Percentiles rank a stretch among this genome's conserved stretches.
phyloP scores from a whole-genome alignment of 768 basidiomycete species.

The Phylloporus sp. region DNA sequence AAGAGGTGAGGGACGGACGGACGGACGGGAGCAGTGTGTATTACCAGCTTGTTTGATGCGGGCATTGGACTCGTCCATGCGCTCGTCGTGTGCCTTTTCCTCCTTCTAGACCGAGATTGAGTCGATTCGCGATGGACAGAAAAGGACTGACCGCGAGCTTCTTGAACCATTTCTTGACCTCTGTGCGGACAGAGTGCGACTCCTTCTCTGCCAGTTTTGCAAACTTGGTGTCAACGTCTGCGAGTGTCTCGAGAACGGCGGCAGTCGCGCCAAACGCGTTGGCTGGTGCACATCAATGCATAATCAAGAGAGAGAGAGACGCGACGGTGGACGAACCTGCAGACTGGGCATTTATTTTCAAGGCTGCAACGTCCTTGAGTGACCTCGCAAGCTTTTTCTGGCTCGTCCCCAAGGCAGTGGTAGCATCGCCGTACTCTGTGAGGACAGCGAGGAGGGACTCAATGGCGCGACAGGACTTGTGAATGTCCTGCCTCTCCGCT shows the following conservation, averaged over 20 bases:
- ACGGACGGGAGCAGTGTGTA: not conserved
- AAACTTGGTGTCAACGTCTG: slow-evolving; percentile 72
- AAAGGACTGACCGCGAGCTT: slow-evolving; percentile 60
- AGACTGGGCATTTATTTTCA: slow-evolving; percentile 58
- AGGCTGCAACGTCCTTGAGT: slow-evolving; percentile 56
- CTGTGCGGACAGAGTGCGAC: slow-evolving; percentile 56
- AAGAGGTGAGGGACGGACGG: slow-evolving; percentile 4
- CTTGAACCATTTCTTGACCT: slow-evolving; percentile 86
- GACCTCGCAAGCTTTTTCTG: slow-evolving; percentile 78
- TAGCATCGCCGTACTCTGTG: slow-evolving; percentile 74
- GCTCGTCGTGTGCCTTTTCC: slow-evolving; percentile 73
- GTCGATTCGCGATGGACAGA: not conserved
- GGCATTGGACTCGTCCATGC: slow-evolving; percentile 59
- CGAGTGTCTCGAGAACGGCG: slow-evolving; percentile 62
- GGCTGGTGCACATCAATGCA: too few species aligned
- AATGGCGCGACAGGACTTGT: slow-evolving; percentile 76
- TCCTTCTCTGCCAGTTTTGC: slow-evolving; percentile 73
- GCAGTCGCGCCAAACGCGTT: slow-evolving; percentile 67
- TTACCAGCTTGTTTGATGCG: slow-evolving; percentile 76
- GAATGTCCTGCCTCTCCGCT: slow-evolving; percentile 66
- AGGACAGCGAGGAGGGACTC: slow-evolving; percentile 63
- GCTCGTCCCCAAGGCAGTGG: slow-evolving; percentile 52
- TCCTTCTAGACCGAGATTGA: slow-evolving; percentile 55
- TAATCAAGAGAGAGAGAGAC: too few species aligned
- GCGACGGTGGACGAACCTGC: slow-evolving; percentile 48